Base-by-base conservation (phyloP, 2,329 filamentous ascomycete species). In the Aspergillus arachidicola region DNA sequence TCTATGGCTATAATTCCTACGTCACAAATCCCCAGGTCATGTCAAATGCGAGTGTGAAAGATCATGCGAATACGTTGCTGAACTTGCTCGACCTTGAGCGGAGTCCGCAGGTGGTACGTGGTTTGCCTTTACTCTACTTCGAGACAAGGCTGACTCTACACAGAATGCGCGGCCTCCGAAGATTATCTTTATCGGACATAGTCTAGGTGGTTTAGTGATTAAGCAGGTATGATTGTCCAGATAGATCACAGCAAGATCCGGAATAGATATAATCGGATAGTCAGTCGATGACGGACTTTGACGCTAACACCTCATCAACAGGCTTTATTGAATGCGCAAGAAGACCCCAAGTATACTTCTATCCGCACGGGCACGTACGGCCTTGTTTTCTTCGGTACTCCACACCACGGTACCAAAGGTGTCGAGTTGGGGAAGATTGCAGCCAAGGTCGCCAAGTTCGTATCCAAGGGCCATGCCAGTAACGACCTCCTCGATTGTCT, bases 371-470 rank as follows among this genome's bases (percentile, higher is more conserved):
- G 74, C 6, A 78, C 75, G 19, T 71, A 68, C 6, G 75, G 75
- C 0, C 68, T 78, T 1, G 73, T 77, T 5, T 78, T 78, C 64
- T 72, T 78, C 32, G 75, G 75, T 4, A 76, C 73, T 30, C 75
- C 75, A 7, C 75, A 78, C 56, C 71, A 73, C 32, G 75, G 75
- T 5, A 71, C 71, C 4, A 75, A 74, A 19, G 73, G 73, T 4
- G 73, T 75, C 4, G 73, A 75, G 54, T 57, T 75, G 14, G 73
- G 72, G 6, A 76, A 75, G 59, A 76, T 77, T 23, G 73, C 75
- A 2, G 71, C 72, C 30, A 72, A 74, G 6, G 69, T 77, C 30
- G 76, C 75, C 10, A 69, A 71, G 9, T 73, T 75, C 36, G 64
- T 76, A 1, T 73, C 71, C 23, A 74, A 71, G 53, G 73, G 73